A percentile compares a stretch with the other conserved stretches of the same genome.
Evolutionary conservation across 2,329 filamentous ascomycete species (phyloP).

Genomic region (Colletotrichum scovillei): DNA sequence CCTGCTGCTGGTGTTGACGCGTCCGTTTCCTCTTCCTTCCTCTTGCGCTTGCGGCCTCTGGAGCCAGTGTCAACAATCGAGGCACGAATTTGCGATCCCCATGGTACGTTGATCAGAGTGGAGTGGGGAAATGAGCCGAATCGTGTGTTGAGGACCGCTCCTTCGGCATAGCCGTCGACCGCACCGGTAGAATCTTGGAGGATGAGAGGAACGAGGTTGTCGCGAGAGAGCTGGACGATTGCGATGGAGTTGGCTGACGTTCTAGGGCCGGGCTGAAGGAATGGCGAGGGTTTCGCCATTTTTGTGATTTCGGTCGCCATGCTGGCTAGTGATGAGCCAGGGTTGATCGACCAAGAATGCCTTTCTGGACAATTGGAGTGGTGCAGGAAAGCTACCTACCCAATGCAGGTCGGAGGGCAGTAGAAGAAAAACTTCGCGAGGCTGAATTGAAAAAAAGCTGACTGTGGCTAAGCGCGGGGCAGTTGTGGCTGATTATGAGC

Average conservation of each 20-base stretch:
- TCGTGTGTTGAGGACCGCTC: slow-evolving; percentile 87
- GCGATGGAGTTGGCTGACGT: slow-evolving; percentile 77
- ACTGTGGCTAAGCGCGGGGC: slow-evolving; percentile 32
- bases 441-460: slow-evolving; percentile 8
- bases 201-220: slow-evolving; percentile 82
- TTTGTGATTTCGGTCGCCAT: slow-evolving; percentile 1
- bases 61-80: slow-evolving; percentile 92
- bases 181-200: slow-evolving; percentile 71
- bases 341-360: background rate
- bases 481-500: background rate
- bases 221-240: slow-evolving; percentile 88
- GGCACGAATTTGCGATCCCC: slow-evolving; percentile 92
- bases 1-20: slow-evolving; percentile 39
- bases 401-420: background rate
- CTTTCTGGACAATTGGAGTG: background rate
- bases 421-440: slow-evolving; percentile 23
- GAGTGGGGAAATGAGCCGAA: slow-evolving; percentile 92
- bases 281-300: slow-evolving; percentile 73
- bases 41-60: slow-evolving; percentile 77
- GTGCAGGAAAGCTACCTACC: background rate
- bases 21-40: slow-evolving; percentile 54
- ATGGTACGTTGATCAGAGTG: slow-evolving; percentile 81
- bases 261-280: slow-evolving; percentile 75
- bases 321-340: background rate
- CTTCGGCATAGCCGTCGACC: slow-evolving; percentile 79